These are phyloP conservation scores for Cordia subcordata DNA, from an alignment of 257 asterid species.

Conservation along the genomic window DNA sequence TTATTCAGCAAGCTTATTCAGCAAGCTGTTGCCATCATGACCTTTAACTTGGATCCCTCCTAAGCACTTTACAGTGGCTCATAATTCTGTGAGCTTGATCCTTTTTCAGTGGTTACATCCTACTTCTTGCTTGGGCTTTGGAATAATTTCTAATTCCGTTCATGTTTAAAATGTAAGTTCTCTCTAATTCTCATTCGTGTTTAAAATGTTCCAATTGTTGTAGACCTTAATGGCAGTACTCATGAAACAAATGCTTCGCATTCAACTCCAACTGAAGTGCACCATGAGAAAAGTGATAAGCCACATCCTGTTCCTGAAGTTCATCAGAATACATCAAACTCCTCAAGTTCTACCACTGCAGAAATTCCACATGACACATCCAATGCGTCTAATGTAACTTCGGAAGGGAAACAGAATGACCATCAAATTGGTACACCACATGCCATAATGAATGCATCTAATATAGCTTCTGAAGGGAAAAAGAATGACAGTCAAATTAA, in stretches of 20 bases:
- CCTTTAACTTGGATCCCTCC: no score
- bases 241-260: constrained; percentile 28
- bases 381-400: no score
- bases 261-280: constrained; percentile 38
- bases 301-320: constrained; percentile 28
- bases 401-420: neutral
- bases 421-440: constrained; percentile 25
- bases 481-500: constrained; percentile 39
- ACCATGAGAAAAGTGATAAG: constrained; percentile 27
- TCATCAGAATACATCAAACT: constrained; percentile 15
- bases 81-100: neutral
- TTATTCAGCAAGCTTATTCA: no score
- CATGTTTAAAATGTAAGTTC: neutral
- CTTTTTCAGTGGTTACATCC: neutral
- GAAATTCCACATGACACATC: neutral
- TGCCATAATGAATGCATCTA: constrained; percentile 33
- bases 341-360: no score
- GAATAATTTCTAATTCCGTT: no score
- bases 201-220: constrained; percentile 1
- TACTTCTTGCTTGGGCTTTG: no score
- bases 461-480: constrained; percentile 32
- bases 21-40: no score
- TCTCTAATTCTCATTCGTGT: neutral
- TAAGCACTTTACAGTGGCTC: no score
- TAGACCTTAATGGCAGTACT: constrained; percentile 42